These are phyloP conservation scores for Leptographium wingfieldii DNA, from an alignment of 2,329 filamentous ascomycete species.

Conservation along the genomic window DNA sequence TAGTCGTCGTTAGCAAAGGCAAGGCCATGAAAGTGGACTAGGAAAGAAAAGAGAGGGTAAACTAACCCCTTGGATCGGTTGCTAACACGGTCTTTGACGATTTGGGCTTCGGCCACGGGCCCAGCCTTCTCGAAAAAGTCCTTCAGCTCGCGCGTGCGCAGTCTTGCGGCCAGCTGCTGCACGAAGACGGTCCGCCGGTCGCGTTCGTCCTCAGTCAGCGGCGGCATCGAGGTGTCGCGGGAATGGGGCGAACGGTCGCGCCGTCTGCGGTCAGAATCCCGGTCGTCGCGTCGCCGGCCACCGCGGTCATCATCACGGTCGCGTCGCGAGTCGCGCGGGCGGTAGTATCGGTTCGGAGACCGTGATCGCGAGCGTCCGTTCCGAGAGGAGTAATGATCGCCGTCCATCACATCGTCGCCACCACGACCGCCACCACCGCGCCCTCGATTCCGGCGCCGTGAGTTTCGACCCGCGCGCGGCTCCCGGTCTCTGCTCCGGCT, in stretches of 20 bases:
- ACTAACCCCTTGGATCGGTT: conserved; percentile 88
- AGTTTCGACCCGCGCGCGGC: conserved; percentile 48
- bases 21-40: not conserved
- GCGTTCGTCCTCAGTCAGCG: conserved; percentile 81
- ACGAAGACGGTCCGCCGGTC: conserved; percentile 96
- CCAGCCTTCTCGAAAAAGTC: conserved; percentile 93
- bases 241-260: conserved; percentile 18
- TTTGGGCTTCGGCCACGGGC: conserved; percentile 91
- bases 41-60: not conserved
- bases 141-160: conserved; percentile 85
- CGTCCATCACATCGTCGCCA: conserved; percentile 21
- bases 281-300: not conserved
- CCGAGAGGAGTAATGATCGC: conserved; percentile 15
- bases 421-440: not conserved
- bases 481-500: conserved; percentile 70
- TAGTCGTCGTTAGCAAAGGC: conserved; percentile 23
- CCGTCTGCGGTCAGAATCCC: conserved; percentile 1
- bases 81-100: conserved; percentile 94
- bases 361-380: conserved; percentile 63
- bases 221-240: conserved; percentile 45
- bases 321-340: conserved; percentile 34
- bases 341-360: conserved; percentile 51
- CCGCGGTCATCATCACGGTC: conserved; percentile 26
- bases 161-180: conserved; percentile 88
- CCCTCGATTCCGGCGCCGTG: conserved; percentile 42